These are phyloP conservation scores for Fusarium sterilihyphosum DNA, from an alignment of 2,329 filamentous ascomycete species.

Conservation along the genomic window DNA sequence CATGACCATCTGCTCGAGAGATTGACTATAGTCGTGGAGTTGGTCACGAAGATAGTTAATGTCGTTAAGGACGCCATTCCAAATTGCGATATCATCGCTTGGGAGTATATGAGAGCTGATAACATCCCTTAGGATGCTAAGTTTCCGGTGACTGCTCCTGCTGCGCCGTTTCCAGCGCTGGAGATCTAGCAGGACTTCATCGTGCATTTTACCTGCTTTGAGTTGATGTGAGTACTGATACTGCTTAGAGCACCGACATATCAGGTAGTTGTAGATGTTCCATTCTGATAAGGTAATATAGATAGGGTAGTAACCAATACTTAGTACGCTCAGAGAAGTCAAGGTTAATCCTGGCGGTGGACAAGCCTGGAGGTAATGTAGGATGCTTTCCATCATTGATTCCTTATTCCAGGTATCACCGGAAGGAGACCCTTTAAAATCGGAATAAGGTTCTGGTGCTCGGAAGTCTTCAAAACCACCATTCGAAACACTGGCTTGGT, in stretches of 20 bases:
- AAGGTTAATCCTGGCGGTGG: fast-evolving
- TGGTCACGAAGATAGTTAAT: neutral
- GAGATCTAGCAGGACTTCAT: neutral
- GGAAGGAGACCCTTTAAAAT: fast-evolving
- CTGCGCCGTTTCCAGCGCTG: neutral
- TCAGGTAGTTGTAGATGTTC: neutral
- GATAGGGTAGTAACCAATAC: neutral
- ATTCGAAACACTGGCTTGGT: fast-evolving
- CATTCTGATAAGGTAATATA: neutral
- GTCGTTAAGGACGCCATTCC: neutral
- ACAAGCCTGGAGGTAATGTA: fast-evolving
- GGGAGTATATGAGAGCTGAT: fast-evolving
- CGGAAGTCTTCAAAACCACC: neutral
- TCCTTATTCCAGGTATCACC: fast-evolving
- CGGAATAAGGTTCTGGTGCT: fast-evolving
- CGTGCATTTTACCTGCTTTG: fast-evolving
- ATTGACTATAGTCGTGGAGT: neutral
- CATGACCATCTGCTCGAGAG: neutral
- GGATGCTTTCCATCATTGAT: neutral
- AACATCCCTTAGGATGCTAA: fast-evolving
- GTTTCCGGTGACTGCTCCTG: neutral
- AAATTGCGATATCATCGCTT: fast-evolving
- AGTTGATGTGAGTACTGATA: neutral
- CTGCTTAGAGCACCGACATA: fast-evolving
- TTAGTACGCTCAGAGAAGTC: fast-evolving